A percentile compares a stretch with the other conserved stretches of the same genome.
phyloP scores from a whole-genome alignment of 768 basidiomycete genomes.

The Fistulinella prunicolor region DNA sequence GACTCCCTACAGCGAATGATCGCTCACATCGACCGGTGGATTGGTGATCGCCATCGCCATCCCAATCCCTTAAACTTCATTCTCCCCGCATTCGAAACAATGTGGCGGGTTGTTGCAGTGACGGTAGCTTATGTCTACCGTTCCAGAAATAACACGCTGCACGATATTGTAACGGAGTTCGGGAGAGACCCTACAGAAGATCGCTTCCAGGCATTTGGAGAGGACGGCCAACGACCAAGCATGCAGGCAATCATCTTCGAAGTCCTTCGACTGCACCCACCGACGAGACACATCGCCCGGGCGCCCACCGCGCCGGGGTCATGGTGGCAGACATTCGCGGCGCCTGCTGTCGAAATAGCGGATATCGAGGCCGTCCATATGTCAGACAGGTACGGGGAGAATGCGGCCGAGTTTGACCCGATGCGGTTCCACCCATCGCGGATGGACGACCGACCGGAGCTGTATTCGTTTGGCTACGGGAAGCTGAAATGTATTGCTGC shows the following conservation, averaged over 20 bases:
- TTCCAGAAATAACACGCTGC: conserved; percentile 20
- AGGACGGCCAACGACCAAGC: conserved; percentile 12
- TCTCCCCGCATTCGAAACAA: conserved; percentile 59
- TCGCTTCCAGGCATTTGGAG: conserved; percentile 14
- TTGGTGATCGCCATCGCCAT: conserved; percentile 30
- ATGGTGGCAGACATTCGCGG: conserved; percentile 15
- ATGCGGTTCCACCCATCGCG: conserved; percentile 35
- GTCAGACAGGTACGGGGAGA: conserved; percentile 23
- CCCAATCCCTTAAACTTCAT: conserved; percentile 48
- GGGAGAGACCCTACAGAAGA: conserved; percentile 23
- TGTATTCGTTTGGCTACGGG: conserved; percentile 48
- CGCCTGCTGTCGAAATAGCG: conserved; percentile 18
- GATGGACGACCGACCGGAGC: conserved; percentile 18
- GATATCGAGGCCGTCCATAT: conserved; percentile 23
- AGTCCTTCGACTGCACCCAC: conserved; percentile 30
- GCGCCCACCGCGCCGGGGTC: not conserved
- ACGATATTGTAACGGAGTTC: conserved; percentile 24
- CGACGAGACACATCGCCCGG: conserved; percentile 24
- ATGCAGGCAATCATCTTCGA: conserved; percentile 28
- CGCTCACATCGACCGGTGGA: conserved; percentile 30
- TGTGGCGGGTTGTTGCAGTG: conserved; percentile 61
- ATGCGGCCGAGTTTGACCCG: conserved; percentile 45
- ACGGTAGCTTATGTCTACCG: conserved; percentile 34
- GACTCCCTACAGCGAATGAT: conserved; percentile 34
- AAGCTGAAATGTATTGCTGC: conserved; percentile 39